A percentile compares a stretch with the other conserved stretches of the same genome.
These are phyloP conservation scores for Nakazawaea laoshanensis DNA, from an alignment of 805 yeast genomes.

Conservation along the genomic window DNA sequence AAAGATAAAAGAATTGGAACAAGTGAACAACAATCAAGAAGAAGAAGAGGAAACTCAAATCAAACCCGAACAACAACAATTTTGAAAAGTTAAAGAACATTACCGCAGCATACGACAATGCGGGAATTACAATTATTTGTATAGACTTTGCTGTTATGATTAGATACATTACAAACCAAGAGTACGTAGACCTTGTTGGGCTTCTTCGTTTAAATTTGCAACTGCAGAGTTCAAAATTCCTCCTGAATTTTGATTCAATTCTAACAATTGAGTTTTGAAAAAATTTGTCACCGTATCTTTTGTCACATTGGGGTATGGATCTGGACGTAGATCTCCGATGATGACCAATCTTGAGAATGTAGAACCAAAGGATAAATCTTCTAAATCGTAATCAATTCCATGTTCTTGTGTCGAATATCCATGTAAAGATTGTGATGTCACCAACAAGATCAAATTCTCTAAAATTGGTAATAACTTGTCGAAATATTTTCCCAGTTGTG, in stretches of 20 bases:
- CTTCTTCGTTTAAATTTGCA: constrained; percentile 2
- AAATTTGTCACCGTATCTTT: constrained; percentile 24
- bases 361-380: constrained; percentile 75
- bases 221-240: constrained; percentile 11
- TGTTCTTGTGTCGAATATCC: constrained; percentile 27
- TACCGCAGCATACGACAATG: not conserved
- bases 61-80: too few species aligned
- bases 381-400: constrained; percentile 52
- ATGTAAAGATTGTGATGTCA: constrained; percentile 24
- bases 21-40: not conserved
- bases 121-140: too few species aligned
- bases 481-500: constrained; percentile 30
- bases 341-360: constrained; percentile 67
- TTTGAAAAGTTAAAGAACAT: too few species aligned
- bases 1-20: constrained; percentile 13
- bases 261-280: constrained; percentile 18
- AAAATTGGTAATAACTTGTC: constrained; percentile 33
- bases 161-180: constrained; percentile 6
- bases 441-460: constrained; percentile 29
- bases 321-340: constrained; percentile 52
- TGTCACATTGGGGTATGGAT: constrained; percentile 54
- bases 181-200: constrained; percentile 6
- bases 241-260: constrained; percentile 13
- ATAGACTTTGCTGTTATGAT: too few species aligned
- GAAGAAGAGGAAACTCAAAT: not conserved